Conservation (phyloP, 2,329 filamentous ascomycete genomes). For the Sclerotinia nivalis region DNA sequence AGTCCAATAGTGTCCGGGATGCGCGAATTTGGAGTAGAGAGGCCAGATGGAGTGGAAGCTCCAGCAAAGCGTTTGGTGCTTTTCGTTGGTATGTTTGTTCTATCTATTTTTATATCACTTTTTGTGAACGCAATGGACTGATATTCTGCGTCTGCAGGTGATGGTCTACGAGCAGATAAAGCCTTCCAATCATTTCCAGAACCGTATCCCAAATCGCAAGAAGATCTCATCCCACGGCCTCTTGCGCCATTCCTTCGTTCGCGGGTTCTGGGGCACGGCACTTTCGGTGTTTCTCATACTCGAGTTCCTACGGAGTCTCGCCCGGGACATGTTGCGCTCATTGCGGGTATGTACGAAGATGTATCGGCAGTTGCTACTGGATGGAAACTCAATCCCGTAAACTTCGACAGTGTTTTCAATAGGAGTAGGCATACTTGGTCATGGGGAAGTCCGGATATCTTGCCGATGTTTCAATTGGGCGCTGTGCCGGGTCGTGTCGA, state of each 20-base stretch:
- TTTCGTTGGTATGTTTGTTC: constrained; percentile 70
- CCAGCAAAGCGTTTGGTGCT: constrained; percentile 89
- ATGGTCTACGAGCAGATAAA: constrained; percentile 95
- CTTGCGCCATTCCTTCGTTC: constrained; percentile 91
- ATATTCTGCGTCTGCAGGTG: constrained; percentile 53
- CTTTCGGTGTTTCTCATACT: constrained; percentile 96
- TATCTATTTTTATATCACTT: background rate
- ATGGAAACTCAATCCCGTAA: constrained; percentile 97
- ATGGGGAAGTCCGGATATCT: constrained; percentile 96
- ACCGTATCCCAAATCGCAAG: constrained; percentile 68
- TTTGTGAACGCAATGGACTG: constrained; percentile 20
- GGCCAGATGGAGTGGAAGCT: constrained; percentile 58
- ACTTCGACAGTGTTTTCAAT: constrained; percentile 99
- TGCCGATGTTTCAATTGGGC: constrained; percentile 96
- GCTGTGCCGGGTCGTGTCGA: constrained; percentile 85
- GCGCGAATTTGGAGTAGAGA: constrained; percentile 73
- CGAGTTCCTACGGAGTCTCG: constrained; percentile 95
- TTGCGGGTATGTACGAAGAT: constrained; percentile 95
- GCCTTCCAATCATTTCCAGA: constrained; percentile 92
- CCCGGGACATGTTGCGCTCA: constrained; percentile 93
- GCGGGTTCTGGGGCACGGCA: constrained; percentile 82
- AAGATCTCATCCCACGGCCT: constrained; percentile 70
- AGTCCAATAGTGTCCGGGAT: constrained; percentile 97
- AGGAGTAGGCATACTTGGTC: constrained; percentile 96
- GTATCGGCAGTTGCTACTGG: constrained; percentile 96